Percentiles rank a stretch among this genome's conserved stretches.
Evolutionary conservation across 805 yeast genomes (phyloP).

Genomic region (Starmera quercuum): DNA sequence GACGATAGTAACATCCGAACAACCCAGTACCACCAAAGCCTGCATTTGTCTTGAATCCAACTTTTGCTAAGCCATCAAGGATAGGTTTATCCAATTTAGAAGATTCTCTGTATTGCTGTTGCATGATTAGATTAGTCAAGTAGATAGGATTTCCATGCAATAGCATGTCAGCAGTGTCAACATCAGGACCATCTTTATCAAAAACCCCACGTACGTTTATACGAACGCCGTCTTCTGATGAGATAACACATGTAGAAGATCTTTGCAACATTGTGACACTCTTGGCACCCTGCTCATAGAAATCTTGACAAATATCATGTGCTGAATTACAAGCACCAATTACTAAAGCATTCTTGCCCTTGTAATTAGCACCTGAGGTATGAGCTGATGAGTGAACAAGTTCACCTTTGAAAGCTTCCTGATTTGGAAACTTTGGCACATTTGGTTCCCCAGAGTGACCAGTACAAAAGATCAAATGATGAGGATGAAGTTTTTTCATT

Average conservation of each 20-base stretch:
- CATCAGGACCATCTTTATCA: slow-evolving; percentile 28
- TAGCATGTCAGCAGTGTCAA: slow-evolving; percentile 32
- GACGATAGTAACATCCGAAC: slow-evolving; percentile 29
- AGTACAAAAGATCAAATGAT: slow-evolving; percentile 35
- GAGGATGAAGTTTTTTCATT: slow-evolving; percentile 20
- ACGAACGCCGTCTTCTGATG: slow-evolving; percentile 25
- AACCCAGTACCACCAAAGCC: slow-evolving; percentile 38
- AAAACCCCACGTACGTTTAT: slow-evolving; percentile 25
- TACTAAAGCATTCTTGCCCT: slow-evolving; percentile 35
- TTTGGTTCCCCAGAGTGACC: slow-evolving; percentile 41
- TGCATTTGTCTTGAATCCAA: slow-evolving; percentile 33
- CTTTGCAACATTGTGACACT: slow-evolving; percentile 37
- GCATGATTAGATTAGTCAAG: slow-evolving; percentile 27
- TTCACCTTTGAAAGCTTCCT: slow-evolving; percentile 29
- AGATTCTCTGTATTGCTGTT: slow-evolving; percentile 28
- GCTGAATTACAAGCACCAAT: slow-evolving; percentile 40
- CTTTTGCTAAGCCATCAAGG: slow-evolving; percentile 23
- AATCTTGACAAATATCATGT: slow-evolving; percentile 39
- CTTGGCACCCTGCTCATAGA: slow-evolving; percentile 33
- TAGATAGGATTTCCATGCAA: slow-evolving; percentile 27
- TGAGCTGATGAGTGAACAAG: slow-evolving; percentile 35
- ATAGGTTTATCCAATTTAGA: slow-evolving; percentile 25
- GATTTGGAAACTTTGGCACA: slow-evolving; percentile 31
- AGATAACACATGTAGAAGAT: slow-evolving; percentile 36
- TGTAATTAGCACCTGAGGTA: slow-evolving; percentile 31